Conservation (phyloP, 768 basidiomycete genomes). For the Suillus variegatus region DNA sequence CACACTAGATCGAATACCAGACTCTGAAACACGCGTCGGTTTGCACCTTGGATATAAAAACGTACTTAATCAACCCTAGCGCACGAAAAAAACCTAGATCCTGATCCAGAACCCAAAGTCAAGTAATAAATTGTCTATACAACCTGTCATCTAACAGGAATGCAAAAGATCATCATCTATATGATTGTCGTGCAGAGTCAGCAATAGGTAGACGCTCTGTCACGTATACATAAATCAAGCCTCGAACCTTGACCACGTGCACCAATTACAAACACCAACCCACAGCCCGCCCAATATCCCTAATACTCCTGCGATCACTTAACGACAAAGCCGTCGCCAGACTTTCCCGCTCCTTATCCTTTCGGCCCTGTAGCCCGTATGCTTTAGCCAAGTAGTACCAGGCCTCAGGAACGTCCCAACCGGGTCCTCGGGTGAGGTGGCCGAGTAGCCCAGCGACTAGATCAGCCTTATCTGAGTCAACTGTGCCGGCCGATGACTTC, state of each 20-base stretch:
- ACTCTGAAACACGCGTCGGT: background rate
- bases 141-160: background rate
- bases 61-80: background rate
- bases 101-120: background rate
- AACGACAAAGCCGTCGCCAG: conserved; percentile 66
- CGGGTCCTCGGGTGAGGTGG: conserved; percentile 73
- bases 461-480: conserved; percentile 56
- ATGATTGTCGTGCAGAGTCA: background rate
- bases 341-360: conserved; percentile 74
- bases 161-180: background rate
- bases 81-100: background rate
- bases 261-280: conserved; percentile 62
- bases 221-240: background rate
- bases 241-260: background rate
- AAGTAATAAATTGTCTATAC: background rate
- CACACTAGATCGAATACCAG: background rate
- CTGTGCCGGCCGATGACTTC: conserved; percentile 13
- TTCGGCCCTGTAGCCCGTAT: conserved; percentile 71
- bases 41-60: background rate
- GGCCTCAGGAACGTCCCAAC: conserved; percentile 92
- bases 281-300: conserved; percentile 61
- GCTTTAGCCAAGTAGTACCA: conserved; percentile 92
- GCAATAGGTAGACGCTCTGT: background rate
- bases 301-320: conserved; percentile 61
- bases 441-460: conserved; percentile 81